Conservation (phyloP, 2,329 filamentous ascomycete species). For the Acephala macrosclerotiorum region DNA sequence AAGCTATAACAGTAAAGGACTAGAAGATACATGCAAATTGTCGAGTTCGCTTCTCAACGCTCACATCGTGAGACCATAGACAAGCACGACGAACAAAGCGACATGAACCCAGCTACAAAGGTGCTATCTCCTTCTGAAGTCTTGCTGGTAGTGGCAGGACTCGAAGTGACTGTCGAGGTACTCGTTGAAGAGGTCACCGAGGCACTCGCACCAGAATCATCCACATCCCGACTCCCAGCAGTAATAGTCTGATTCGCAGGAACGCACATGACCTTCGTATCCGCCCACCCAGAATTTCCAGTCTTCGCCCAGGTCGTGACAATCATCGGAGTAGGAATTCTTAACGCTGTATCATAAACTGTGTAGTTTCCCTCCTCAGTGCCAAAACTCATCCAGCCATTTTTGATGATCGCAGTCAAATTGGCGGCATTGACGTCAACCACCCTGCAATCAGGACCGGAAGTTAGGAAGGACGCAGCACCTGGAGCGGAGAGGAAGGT, state of each 20-base stretch:
- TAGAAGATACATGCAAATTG: too few relatives aligned
- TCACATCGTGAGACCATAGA: background rate
- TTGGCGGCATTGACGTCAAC: conserved; percentile 1
- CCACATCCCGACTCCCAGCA: conserved; percentile 10
- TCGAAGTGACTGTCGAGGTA: background rate
- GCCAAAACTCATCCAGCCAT: conserved; percentile 1
- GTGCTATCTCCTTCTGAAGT: background rate
- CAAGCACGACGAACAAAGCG: background rate
- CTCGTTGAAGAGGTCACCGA: background rate
- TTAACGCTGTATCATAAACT: conserved; percentile 7
- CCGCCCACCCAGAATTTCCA: background rate
- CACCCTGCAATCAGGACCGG: background rate
- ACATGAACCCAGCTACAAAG: background rate
- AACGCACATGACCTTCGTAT: conserved; percentile 11
- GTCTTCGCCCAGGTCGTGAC: conserved; percentile 4
- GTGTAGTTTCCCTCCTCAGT: background rate
- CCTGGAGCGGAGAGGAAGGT: conserved; percentile 6
- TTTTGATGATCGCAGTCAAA: background rate
- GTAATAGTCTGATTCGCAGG: conserved; percentile 5
- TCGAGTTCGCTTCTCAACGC: too few relatives aligned
- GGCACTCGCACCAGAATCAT: background rate
- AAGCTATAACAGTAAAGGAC: too few relatives aligned
- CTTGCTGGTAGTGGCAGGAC: background rate
- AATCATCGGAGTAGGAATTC: background rate
- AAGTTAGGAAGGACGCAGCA: background rate